Base-by-base conservation (phyloP, 805 yeast species). In the Lachancea sp. region DNA sequence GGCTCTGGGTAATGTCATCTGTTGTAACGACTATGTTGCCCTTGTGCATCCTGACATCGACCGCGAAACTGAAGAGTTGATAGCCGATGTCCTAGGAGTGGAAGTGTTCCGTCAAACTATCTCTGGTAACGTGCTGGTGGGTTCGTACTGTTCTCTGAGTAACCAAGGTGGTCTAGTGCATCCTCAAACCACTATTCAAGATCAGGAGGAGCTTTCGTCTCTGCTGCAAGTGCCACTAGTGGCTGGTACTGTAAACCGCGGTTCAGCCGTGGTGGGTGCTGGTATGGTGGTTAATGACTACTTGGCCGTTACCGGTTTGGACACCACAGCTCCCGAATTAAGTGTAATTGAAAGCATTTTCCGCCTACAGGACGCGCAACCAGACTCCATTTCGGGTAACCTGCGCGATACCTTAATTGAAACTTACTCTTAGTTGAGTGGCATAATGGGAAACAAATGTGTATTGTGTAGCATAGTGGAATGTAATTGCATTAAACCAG, bases 271-370 rank as follows among this genome's bases (percentile, higher is more conserved):
- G 36, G 95, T 92, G 46, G 98, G 98, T 58, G 97, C 97, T 34
- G 99, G 99, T 54, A 80, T 92, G 80, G 97, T 92, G 40, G 98
- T 89, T 39, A 92, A 92, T 63, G 99, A 92, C 69, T 92, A 97
- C 94, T 71, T 90, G 51, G 94, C 97, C 22, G 97, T 94, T 31
- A 74, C 96, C 35, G 99, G 99, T 50, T 74, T 86, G 54, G 97
- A 92, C 68, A 92, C 98, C 43, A 89, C 99, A 50, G 97, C 98
- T 35, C 97, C 98, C 36, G 99, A 92, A 68, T 73, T 92, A 59
- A 87, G 96, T 54, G 98, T 92, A 45, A 77, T 92, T 51, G 98
- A 94, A 71, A 83, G 95, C 62, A 94, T 92, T 54, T 94, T 90
- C 78, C 82, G 87, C 69, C 72, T 86, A 54, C 94, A 87, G 64